phyloP scores from a whole-genome alignment of 1,284 basidiomycete genomes.

The Trametes versicolor region DNA sequence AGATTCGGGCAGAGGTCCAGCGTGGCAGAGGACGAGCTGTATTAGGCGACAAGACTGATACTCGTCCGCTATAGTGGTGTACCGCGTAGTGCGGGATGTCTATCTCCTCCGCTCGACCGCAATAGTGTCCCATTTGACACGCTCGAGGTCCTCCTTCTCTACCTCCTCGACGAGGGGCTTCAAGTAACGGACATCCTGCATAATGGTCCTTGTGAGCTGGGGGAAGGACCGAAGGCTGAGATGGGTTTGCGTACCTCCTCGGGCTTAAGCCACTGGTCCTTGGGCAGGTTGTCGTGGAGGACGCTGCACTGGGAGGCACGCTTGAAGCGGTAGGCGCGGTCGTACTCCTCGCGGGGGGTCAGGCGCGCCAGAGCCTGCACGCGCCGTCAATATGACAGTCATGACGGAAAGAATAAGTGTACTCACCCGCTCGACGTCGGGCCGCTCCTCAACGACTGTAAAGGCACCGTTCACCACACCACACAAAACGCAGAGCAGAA shows the following conservation, averaged over 20 bases:
- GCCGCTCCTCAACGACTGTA: conserved; percentile 87
- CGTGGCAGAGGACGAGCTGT: conserved; percentile 17
- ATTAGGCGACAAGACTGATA: conserved; percentile 23
- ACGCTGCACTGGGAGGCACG: conserved; percentile 85
- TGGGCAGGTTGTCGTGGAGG: conserved; percentile 85
- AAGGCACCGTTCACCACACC: conserved; percentile 22
- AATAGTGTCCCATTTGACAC: conserved; percentile 86
- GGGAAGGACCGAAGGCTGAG: background rate
- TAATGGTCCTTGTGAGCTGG: conserved; percentile 12
- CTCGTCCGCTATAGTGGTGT: conserved; percentile 20
- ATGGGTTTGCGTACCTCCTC: conserved; percentile 70
- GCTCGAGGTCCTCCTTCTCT: conserved; percentile 82
- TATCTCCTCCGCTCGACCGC: conserved; percentile 67
- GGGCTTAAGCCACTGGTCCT: conserved; percentile 84
- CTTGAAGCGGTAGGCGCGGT: conserved; percentile 93
- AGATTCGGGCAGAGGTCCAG: background rate
- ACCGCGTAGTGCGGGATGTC: conserved; percentile 31
- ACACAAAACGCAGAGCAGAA: conserved; percentile 17
- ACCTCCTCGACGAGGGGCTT: conserved; percentile 84
- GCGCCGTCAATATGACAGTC: conserved; percentile 5
- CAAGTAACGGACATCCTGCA: conserved; percentile 95
- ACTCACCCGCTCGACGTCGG: conserved; percentile 85
- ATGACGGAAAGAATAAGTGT: background rate
- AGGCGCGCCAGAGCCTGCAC: conserved; percentile 87
- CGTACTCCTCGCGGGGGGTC: conserved; percentile 84